Conservation (phyloP, 2,329 filamentous ascomycete species). For the Alternaria sp. region DNA sequence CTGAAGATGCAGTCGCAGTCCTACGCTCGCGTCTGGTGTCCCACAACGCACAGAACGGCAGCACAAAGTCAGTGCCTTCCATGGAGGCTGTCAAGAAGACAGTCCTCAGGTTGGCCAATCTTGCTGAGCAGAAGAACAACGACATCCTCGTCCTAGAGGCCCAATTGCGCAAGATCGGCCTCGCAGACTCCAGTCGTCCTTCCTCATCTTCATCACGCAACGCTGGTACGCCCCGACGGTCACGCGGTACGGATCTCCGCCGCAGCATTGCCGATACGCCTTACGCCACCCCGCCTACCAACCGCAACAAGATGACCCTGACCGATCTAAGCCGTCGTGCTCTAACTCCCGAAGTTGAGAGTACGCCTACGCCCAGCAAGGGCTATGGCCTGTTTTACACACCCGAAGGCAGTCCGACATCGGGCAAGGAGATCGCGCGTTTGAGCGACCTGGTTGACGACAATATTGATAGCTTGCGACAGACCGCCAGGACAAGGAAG, state of each 20-base stretch:
- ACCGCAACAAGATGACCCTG: slow-evolving; percentile 40
- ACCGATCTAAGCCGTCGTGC: slow-evolving; percentile 36
- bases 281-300: slow-evolving; percentile 47
- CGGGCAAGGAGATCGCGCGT: slow-evolving; percentile 37
- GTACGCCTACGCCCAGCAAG: slow-evolving; percentile 31
- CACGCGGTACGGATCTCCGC: slow-evolving; percentile 20
- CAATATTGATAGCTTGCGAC: slow-evolving; percentile 47
- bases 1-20: slow-evolving; percentile 79
- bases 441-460: slow-evolving; percentile 50
- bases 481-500: slow-evolving; percentile 44
- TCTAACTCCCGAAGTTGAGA: slow-evolving; percentile 38
- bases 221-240: slow-evolving; percentile 24
- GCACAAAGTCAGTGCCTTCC: slow-evolving; percentile 66
- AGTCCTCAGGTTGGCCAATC: slow-evolving; percentile 87
- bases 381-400: slow-evolving; percentile 47
- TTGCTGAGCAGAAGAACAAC: slow-evolving; percentile 88
- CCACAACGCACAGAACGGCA: slow-evolving; percentile 56
- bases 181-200: slow-evolving; percentile 29
- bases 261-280: slow-evolving; percentile 33
- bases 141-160: slow-evolving; percentile 90
- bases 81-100: slow-evolving; percentile 92
- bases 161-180: slow-evolving; percentile 74
- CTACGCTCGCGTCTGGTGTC: slow-evolving; percentile 79
- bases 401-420: slow-evolving; percentile 32
- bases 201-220: slow-evolving; percentile 30